These are phyloP conservation scores for Phylloporus arenicola DNA, from an alignment of 768 basidiomycete species.

Conservation along the genomic window DNA sequence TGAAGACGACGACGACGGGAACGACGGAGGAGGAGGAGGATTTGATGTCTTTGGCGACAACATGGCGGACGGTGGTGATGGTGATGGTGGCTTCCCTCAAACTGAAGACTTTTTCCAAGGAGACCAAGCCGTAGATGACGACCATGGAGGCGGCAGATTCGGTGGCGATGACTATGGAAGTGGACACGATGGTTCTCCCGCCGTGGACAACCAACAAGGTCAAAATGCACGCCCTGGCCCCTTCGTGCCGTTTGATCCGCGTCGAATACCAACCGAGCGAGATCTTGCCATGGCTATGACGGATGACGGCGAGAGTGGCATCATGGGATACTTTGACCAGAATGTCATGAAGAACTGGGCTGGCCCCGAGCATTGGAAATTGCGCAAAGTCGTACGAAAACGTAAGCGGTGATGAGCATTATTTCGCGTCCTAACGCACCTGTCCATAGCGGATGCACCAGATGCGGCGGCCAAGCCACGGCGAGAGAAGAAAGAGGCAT, in stretches of 20 bases:
- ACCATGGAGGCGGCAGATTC: conserved; percentile 36
- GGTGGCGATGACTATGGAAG: conserved; percentile 41
- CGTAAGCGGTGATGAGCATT: conserved; percentile 42
- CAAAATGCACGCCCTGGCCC: conserved; percentile 39
- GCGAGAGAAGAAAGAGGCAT: conserved; percentile 74
- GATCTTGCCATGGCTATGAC: conserved; percentile 87
- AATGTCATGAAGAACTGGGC: conserved; percentile 93
- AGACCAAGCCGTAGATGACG: conserved; percentile 50
- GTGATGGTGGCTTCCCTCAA: conserved; percentile 32
- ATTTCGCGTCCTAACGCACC: not conserved
- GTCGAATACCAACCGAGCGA: conserved; percentile 65
- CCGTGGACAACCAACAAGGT: conserved; percentile 36
- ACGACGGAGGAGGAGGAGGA: conserved; percentile 16
- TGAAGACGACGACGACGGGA: conserved; percentile 32
- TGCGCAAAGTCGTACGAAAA: conserved; percentile 73
- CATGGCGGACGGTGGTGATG: conserved; percentile 35
- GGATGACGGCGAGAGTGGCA: conserved; percentile 50
- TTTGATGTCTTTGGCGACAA: conserved; percentile 22
- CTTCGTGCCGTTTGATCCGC: conserved; percentile 81
- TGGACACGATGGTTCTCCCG: conserved; percentile 40
- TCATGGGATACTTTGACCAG: conserved; percentile 89
- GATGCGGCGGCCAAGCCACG: conserved; percentile 48
- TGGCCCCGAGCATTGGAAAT: conserved; percentile 97
- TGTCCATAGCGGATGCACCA: conserved; percentile 40
- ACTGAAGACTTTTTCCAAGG: conserved; percentile 68